Base-by-base conservation (phyloP, 2,329 filamentous ascomycete genomes). In the Cladophialophora psammophila region DNA sequence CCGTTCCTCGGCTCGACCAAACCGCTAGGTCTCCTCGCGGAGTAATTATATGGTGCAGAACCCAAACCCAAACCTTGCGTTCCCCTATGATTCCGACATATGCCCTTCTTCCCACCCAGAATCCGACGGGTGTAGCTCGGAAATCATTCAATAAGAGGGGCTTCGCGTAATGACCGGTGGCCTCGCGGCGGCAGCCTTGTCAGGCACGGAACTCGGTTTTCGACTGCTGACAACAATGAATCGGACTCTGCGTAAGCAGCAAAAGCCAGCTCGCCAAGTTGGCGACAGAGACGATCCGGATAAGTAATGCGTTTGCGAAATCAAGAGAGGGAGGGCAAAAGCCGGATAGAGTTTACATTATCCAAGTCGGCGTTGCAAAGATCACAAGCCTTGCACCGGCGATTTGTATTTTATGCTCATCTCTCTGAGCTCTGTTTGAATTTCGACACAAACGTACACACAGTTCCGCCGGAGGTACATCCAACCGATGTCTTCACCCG, bases 101-200 rank as follows among this genome's bases (percentile, higher is more conserved):
- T 31, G 45, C 45, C 45, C 45, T 2, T 50, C 9, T 13, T 26
- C 45, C 20, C 45, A 26, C 18, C 45, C 45, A 50, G 18, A 20
- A 7, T 12, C 45, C 45, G 45, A 50, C 45, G 45, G 45, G 45
- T 50, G 45, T 50, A 50, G 45, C 15, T 50, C 45, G 45, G 45
- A 26, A 50, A 50, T 26, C 26, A 50, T 10, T 26, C 5, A 5
- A 10, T 26, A 48, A 5, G 4, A 2, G 42, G 20, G 18, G 5
- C n/a, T 2, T 48, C 42, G 8, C 18, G 7, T 48, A 18, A 26
- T 8, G 7, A 3, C 18, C 40, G 5, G 5, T 18, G 40, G n/a
- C 5, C 40, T 42, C n/a, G 8, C 40, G 40, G 8, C 40, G 40
- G 40, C 40, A 42, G 40, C 40, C 40, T 42, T 42, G 42, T 9